Base-by-base conservation (phyloP, 2,329 filamentous ascomycete genomes). In the Cordyceps cicadae region DNA sequence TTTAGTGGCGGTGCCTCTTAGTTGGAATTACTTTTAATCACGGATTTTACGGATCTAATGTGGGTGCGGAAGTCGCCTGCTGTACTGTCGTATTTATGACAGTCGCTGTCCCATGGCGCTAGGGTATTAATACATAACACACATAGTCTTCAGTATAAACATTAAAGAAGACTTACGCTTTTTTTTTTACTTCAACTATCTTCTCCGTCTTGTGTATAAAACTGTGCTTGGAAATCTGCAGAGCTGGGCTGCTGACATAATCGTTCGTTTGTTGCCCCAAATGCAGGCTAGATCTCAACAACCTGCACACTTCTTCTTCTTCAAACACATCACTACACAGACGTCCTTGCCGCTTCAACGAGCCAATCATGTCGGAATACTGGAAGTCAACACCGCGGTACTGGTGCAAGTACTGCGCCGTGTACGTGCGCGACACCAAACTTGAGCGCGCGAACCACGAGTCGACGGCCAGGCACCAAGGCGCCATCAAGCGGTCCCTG, bases 321-420 rank as follows among this genome's bases (percentile, higher is more conserved):
- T 55, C 15, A 15, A 17, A 45, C 9, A 34, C 53, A 45, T 9
- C 15, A 32, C 24, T 19, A 19, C 3, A 45, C 45, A 46, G 9
- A 5, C 14, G 8, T 14, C 14, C 15, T 14, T 15, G 9, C 24
- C 19, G 43, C 17, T 17, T 11, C 1, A 14, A 26, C 49, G 11
- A 6, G 39, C 24, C 60, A 65, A 66, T 9, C 54, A 97, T 99
- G 94, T 87, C 94, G 0, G 94, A 97, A 80, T 95, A 96, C 77
- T 97, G 94, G 94, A 97, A 97, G 74, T 97, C 93, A 21, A 96
- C 92, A 73, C 92, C 92, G 6, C 93, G 88, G 72, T 96, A 96
- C 77, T 97, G 92, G 92, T 99, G 94, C 84, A 97, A 97, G 75
- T 90, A 96, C 79, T 99, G 94, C 83, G 85, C 86, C 70, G 84